phyloP scores from a whole-genome alignment of 148 eudicot genomes.

The Cornus suecica region DNA sequence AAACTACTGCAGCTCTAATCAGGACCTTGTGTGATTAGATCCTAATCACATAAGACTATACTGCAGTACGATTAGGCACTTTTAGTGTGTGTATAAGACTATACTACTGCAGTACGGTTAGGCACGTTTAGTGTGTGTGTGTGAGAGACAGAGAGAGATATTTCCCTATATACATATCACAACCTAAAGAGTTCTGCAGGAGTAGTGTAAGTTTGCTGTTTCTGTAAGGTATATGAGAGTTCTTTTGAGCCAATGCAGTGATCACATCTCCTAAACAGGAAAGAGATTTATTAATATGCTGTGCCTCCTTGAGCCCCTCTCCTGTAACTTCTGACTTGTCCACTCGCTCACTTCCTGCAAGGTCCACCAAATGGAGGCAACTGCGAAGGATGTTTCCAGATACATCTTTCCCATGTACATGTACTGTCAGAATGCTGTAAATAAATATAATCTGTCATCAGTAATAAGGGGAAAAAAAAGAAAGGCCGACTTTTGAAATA shows the following conservation, averaged over 20 bases:
- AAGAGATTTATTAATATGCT: slow-evolving; percentile 62
- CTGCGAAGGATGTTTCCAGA: slow-evolving; percentile 61
- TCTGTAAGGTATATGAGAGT: slow-evolving; percentile 58
- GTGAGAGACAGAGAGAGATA: too few relatives aligned
- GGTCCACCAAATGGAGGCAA: slow-evolving; percentile 86
- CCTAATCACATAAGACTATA: not conserved
- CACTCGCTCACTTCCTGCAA: slow-evolving; percentile 68
- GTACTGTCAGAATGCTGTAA: slow-evolving; percentile 66
- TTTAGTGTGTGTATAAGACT: not conserved
- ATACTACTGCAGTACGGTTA: too few relatives aligned
- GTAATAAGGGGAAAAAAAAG: not conserved
- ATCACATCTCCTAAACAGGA: slow-evolving; percentile 88
- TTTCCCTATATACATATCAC: too few relatives aligned
- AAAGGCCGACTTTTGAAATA: not conserved
- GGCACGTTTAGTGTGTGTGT: too few relatives aligned
- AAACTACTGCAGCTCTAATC: not conserved
- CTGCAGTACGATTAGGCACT: not conserved
- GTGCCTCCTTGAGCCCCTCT: slow-evolving; percentile 51
- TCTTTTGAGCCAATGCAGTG: slow-evolving; percentile 81
- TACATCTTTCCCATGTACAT: slow-evolving; percentile 71
- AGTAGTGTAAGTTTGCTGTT: slow-evolving; percentile 82
- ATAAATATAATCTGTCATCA: not conserved
- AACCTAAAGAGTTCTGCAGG: slow-evolving; percentile 88
- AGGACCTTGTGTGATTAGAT: too few relatives aligned
- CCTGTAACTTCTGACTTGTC: slow-evolving; percentile 57